Base-by-base conservation (phyloP, 2,329 filamentous ascomycete species). In the Xylariales sp. region DNA sequence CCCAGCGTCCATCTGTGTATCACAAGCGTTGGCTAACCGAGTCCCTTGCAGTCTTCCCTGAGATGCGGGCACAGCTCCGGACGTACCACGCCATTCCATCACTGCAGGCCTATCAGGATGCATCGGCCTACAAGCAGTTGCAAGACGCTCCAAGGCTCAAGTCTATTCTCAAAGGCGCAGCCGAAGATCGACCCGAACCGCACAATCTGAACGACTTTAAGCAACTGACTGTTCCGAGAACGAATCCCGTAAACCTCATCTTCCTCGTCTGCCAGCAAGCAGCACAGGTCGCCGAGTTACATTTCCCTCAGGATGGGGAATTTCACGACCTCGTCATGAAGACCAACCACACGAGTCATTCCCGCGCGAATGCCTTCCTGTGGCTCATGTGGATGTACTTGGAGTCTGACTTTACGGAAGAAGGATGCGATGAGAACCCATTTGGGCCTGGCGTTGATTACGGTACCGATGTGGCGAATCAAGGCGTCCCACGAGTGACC, bases 371-470 rank as follows among this genome's bases (percentile, higher is more conserved):
- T 32, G 91, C 91, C 1, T 98, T 98, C 53, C 68, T 98, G 15
- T 98, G 93, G 93, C 71, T 98, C 48, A 94, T 98, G 82, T 98
- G 93, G 93, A 96, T 93, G 72, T 97, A 98, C 58, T 76, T 98
- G 14, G 93, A 98, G 61, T 95, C 90, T 20, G 88, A 96, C 60
- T 97, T 96, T 52, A 87, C 87, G 0, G 81, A 85, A 52, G 87
- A 95, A 55, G 88, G 87, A 42, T 91, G 88, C 32, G 76, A 88
- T 35, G 84, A 87, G 52, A 98, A 98, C 56, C 93, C 93, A 0
- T 98, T 96, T 54, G 93, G 93, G 0, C 60, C 71, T 9, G 82
- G 80, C 10, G 77, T 84, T 3, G 80, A 83, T 55, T 84, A 84
- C 47, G 75, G 71, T 7, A 65, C 78, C 1, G 75, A 79, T 46